Evolutionary conservation across 1,139 yeast genomes (phyloP).

Genomic region (Geotrichum cucujoidarum): DNA sequence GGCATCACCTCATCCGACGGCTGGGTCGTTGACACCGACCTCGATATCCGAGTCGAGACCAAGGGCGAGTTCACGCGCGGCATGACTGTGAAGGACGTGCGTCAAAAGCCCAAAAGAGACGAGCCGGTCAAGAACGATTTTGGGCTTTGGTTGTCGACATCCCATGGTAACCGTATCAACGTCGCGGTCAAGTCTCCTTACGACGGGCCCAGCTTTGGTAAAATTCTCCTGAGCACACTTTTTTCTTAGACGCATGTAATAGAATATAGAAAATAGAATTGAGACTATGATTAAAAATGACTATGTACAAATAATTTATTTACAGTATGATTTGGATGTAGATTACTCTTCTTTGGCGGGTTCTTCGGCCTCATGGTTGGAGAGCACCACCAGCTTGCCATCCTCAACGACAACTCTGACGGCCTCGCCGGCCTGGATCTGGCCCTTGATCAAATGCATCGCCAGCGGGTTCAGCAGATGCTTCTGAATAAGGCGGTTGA

Average conservation of each 20-base stretch:
- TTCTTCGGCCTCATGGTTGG: slow-evolving; percentile 49
- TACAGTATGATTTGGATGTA: background rate
- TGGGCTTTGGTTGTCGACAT: slow-evolving; percentile 30
- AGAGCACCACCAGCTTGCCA: slow-evolving; percentile 41
- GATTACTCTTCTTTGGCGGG: slow-evolving; percentile 16
- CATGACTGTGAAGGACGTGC: slow-evolving; percentile 35
- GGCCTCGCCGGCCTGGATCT: slow-evolving; percentile 62
- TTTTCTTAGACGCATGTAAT: background rate
- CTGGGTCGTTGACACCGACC: slow-evolving; percentile 31
- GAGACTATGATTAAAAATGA: too few relatives aligned
- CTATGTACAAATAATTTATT: background rate
- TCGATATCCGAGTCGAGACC: slow-evolving; percentile 41
- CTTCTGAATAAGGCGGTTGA: slow-evolving; percentile 84
- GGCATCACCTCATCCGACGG: slow-evolving; percentile 24
- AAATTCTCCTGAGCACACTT: background rate
- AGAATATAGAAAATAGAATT: background rate
- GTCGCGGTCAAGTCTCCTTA: slow-evolving; percentile 31
- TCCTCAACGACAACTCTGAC: slow-evolving; percentile 43
- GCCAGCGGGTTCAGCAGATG: slow-evolving; percentile 83
- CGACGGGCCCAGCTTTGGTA: slow-evolving; percentile 12
- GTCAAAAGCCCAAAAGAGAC: slow-evolving; percentile 33
- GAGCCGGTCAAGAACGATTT: slow-evolving; percentile 21
- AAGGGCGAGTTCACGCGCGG: slow-evolving; percentile 40
- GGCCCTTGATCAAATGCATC: slow-evolving; percentile 68
- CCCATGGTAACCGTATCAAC: slow-evolving; percentile 31